These are phyloP conservation scores for Tetratostichococcus sp. DNA, from an alignment of 139 green algal genomes.

Conservation along the genomic window DNA sequence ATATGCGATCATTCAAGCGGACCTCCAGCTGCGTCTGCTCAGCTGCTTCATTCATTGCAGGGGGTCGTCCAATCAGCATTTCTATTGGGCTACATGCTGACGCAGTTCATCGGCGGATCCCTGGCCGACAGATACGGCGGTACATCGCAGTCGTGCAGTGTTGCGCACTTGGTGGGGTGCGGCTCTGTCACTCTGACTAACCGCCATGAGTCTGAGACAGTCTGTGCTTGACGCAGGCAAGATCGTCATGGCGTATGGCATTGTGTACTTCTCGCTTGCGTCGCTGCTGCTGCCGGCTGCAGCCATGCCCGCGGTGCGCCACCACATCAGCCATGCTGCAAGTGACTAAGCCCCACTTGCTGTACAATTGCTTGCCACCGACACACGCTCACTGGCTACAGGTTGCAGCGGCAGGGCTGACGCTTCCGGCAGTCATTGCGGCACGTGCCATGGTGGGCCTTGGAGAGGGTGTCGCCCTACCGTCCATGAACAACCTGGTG, in stretches of 20 bases:
- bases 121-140: constrained; percentile 83
- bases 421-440: constrained; percentile 60
- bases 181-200: no score
- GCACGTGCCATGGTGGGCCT: constrained; percentile 71
- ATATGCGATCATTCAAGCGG: no score
- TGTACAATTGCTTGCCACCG: no score
- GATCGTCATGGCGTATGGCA: constrained; percentile 71
- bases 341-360: neutral
- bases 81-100: constrained; percentile 91
- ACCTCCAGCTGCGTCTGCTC: no score
- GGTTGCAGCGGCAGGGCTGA: constrained; percentile 38
- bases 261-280: constrained; percentile 80
- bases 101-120: constrained; percentile 77
- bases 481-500: constrained; percentile 87
- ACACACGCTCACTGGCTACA: neutral
- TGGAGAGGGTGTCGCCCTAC: constrained; percentile 90
- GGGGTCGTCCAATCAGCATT: constrained; percentile 89
- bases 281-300: constrained; percentile 70
- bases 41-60: no score
- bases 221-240: constrained; percentile 35
- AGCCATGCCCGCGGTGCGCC: constrained; percentile 10
- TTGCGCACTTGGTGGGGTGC: no score
- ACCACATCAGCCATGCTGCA: neutral
- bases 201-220: no score
- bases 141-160: neutral